These are phyloP conservation scores for Cubamyces sp. DNA, from an alignment of 768 basidiomycete genomes.

Conservation along the genomic window DNA sequence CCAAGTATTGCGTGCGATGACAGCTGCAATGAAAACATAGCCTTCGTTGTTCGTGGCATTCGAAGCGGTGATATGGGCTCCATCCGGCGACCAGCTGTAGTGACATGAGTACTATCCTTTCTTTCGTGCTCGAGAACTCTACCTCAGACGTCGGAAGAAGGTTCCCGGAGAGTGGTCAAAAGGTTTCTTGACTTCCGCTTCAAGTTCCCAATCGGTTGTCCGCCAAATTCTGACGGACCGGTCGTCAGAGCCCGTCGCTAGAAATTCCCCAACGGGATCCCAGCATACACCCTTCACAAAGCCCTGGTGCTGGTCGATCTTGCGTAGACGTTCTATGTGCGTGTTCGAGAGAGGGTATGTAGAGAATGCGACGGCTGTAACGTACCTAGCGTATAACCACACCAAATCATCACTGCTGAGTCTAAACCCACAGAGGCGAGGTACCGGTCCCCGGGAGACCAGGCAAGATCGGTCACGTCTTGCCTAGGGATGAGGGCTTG, in stretches of 20 bases:
- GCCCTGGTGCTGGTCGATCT: constrained; percentile 88
- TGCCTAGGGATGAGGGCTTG: not conserved
- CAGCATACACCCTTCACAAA: constrained; percentile 99
- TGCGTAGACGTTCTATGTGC: constrained; percentile 74
- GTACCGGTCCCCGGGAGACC: constrained; percentile 91
- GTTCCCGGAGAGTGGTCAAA: constrained; percentile 95
- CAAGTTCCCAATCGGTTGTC: constrained; percentile 88
- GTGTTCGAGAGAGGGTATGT: not conserved
- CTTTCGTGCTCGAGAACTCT: not conserved
- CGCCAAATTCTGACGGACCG: constrained; percentile 96
- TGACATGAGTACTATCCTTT: not conserved
- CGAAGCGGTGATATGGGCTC: constrained; percentile 96
- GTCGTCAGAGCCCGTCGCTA: constrained; percentile 98
- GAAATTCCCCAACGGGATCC: constrained; percentile 97
- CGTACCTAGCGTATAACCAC: constrained; percentile 86
- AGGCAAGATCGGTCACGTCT: constrained; percentile 96
- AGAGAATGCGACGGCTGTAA: not conserved
- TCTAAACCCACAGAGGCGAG: constrained; percentile 94
- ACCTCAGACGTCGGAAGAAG: constrained; percentile 92
- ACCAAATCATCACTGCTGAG: constrained; percentile 91
- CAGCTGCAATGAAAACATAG: constrained; percentile 96
- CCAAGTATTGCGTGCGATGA: constrained; percentile 90
- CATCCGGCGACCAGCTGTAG: constrained; percentile 95
- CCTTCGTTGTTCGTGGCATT: constrained; percentile 97
- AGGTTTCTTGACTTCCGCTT: constrained; percentile 84